These are phyloP conservation scores for Kurtzmaniella fragi DNA, from an alignment of 805 yeast genomes.

Conservation along the genomic window DNA sequence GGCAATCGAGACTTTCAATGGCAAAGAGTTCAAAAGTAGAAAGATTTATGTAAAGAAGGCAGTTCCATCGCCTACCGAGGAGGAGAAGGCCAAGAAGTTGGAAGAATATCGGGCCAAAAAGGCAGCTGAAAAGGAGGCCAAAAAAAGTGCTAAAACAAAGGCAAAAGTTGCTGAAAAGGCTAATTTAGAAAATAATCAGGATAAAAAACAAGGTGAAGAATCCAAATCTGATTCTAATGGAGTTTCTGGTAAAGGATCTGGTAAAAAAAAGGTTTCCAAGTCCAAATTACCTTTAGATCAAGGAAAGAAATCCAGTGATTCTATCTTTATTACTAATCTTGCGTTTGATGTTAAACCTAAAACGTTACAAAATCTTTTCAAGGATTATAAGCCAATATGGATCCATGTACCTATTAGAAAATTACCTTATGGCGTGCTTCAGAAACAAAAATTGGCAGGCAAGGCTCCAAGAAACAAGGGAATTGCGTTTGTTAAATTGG, in stretches of 20 bases:
- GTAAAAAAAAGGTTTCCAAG: slow-evolving; percentile 5
- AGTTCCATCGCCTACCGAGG: slow-evolving; percentile 45
- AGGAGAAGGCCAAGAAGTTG: slow-evolving; percentile 33
- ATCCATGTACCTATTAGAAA: slow-evolving; percentile 54
- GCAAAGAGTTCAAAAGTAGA: slow-evolving; percentile 41
- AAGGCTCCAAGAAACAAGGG: slow-evolving; percentile 48
- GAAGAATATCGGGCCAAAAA: slow-evolving; percentile 28
- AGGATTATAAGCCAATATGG: slow-evolving; percentile 49
- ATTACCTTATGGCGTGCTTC: slow-evolving; percentile 39
- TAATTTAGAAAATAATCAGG: slow-evolving; percentile 9
- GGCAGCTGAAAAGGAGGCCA: slow-evolving; percentile 14
- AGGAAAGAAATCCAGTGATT: slow-evolving; percentile 52
- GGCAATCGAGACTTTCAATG: slow-evolving; percentile 39
- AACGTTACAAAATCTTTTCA: slow-evolving; percentile 41
- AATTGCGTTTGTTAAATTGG: slow-evolving; percentile 59
- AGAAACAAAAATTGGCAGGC: slow-evolving; percentile 41
- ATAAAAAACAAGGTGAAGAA: slow-evolving; percentile 1
- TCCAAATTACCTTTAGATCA: slow-evolving; percentile 16
- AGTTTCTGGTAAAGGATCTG: slow-evolving; percentile 1
- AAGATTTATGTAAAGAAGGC: slow-evolving; percentile 50
- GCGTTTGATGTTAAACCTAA: slow-evolving; percentile 46
- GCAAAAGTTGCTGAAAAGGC: slow-evolving; percentile 4
- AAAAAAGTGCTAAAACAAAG: slow-evolving; percentile 14
- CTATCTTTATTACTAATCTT: slow-evolving; percentile 59
- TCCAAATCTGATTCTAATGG: neutral